Evolutionary conservation across 2,329 filamentous ascomycete genomes (phyloP).

Genomic region (Acarospora socialis): DNA sequence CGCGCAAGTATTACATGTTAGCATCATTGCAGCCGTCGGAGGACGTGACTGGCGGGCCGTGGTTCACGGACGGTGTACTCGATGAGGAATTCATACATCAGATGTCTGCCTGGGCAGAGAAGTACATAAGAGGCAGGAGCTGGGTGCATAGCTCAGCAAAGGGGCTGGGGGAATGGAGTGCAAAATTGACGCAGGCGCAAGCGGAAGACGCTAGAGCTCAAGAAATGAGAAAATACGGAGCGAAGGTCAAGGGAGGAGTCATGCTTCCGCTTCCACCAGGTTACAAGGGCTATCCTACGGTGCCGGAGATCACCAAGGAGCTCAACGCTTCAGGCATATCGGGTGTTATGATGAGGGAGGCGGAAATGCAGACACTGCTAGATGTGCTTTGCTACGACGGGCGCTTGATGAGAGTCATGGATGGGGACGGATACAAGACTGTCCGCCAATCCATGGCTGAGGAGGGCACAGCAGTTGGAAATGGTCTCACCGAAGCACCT

Average conservation of each 20-base stretch:
- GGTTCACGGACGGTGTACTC: conserved; percentile 83
- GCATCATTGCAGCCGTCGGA: conserved; percentile 71
- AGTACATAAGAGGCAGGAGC: conserved; percentile 56
- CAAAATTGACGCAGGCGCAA: conserved; percentile 3
- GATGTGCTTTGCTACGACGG: conserved; percentile 84
- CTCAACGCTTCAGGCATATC: conserved; percentile 57
- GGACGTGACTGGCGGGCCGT: conserved; percentile 81
- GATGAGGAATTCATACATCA: conserved; percentile 78
- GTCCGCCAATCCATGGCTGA: conserved; percentile 24
- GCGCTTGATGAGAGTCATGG: conserved; percentile 50
- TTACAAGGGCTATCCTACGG: conserved; percentile 67
- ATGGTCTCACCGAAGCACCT: conserved; percentile 74
- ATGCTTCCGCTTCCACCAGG: conserved; percentile 43
- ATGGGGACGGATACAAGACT: conserved; percentile 36
- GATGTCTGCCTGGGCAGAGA: conserved; percentile 58
- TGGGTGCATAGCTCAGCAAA: conserved; percentile 42
- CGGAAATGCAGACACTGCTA: conserved; percentile 71
- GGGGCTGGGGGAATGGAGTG: too few species aligned
- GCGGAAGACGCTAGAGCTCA: conserved; percentile 19
- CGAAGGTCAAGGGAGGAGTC: conserved; percentile 15
- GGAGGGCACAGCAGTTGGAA: conserved; percentile 37
- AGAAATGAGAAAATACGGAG: conserved; percentile 15
- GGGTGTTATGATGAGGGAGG: conserved; percentile 52
- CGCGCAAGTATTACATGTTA: conserved; percentile 93
- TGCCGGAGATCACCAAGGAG: conserved; percentile 59